Evolutionary conservation across 2,329 filamentous ascomycete species (phyloP).

Genomic region (Fusarium oligoseptatum): DNA sequence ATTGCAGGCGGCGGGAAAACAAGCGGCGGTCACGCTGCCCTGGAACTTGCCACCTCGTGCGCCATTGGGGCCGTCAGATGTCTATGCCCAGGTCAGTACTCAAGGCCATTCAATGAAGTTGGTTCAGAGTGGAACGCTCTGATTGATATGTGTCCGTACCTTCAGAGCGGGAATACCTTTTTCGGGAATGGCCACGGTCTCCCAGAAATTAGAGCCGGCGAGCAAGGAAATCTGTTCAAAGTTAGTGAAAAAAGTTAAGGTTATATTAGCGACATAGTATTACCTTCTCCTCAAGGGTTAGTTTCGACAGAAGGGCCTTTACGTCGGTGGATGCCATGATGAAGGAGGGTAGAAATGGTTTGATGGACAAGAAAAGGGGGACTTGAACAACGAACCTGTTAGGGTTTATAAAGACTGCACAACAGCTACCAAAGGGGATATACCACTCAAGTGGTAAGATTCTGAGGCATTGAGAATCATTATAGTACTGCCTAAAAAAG

Average conservation of each 20-base stretch:
- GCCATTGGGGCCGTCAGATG: slow-evolving; percentile 14
- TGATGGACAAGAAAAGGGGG: neutral
- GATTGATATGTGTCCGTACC: neutral
- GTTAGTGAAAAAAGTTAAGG: too few relatives aligned
- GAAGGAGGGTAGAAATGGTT: neutral
- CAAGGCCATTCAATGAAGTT: neutral
- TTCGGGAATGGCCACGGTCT: neutral
- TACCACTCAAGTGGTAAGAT: neutral
- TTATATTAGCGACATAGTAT: too few relatives aligned
- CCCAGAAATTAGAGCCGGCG: neutral
- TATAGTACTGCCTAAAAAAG: neutral
- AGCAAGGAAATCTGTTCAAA: neutral
- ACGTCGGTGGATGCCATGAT: neutral
- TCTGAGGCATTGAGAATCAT: neutral
- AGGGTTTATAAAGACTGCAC: neutral
- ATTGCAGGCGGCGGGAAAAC: slow-evolving; percentile 35
- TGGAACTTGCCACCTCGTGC: slow-evolving; percentile 3
- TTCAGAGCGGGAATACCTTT: neutral
- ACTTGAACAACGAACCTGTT: neutral
- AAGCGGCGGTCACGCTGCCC: slow-evolving; percentile 5
- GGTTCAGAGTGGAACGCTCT: neutral
- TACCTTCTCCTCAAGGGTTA: neutral
- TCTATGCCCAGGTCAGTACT: neutral
- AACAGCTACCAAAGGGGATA: neutral
- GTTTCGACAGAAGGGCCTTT: neutral